Evolutionary conservation across 495 filamentous ascomycete species (phyloP), one percentile per base, ranked within the genome.

Genomic region (Penicillium silybi): DNA sequence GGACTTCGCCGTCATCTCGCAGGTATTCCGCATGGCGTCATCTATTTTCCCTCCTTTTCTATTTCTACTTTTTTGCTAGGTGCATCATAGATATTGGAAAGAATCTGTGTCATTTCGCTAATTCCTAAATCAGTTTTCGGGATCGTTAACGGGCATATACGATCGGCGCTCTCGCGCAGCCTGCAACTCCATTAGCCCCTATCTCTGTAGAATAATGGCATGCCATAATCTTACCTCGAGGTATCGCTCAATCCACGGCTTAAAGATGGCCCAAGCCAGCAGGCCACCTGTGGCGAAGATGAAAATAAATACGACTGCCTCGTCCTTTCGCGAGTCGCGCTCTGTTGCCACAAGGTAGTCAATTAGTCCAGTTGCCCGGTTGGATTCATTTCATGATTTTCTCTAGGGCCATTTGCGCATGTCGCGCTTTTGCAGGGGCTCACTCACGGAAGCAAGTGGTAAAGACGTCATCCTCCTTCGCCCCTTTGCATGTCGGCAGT

Each of bases 251-350:
- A 85, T 76, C 73, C 85, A 86, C 32, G 82, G 76, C 67, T 83
- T 84, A 16, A 87, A 67, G 15, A 80, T 81, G 1, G 93, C 92
- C 83, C 89, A 97, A 26, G 75, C 78, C 48, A 97, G 72, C 55
- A 98, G 64, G 3, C 88, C 88, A n/a, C 83, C 77, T 5, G 92
- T 97, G 29, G 88, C 86, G 50, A 91, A 70, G 20, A 98, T 90
- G 65, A 98, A 98, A 5, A 91, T 86, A 64, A 92, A 88, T 0
- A 98, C 92, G 22, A 98, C 91, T 27, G 91, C 80, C 68, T 90
- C 80, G 60, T 96, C 92, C 70, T 96, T 96, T 49, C 80, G 74
- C 25, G 87, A 92, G 65, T 97, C 92, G 53, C 92, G 79, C 68
- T 96, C 84, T 86, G 53, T 25, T 11, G 40, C 62, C 78, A 43